Conservation (phyloP, 768 basidiomycete genomes). For the Tricholoma bakamatsutake region DNA sequence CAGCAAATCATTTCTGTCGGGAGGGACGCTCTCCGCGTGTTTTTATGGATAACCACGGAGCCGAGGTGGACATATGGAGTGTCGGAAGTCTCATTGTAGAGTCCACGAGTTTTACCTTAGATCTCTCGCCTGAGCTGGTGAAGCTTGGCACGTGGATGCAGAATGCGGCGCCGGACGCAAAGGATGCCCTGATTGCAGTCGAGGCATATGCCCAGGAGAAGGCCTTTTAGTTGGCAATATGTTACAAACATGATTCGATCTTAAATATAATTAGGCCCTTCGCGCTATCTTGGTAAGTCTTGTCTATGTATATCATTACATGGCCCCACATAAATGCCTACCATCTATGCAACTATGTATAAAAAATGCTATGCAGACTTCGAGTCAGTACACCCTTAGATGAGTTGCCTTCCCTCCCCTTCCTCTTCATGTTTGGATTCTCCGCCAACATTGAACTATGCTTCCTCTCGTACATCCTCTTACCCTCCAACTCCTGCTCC, state of each 20-base stretch:
- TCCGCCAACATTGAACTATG: background rate
- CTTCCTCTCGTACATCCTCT: background rate
- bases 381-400: background rate
- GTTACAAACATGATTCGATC: too few relatives aligned
- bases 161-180: background rate
- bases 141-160: background rate
- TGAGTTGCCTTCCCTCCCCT: background rate
- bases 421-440: background rate
- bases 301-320: too few relatives aligned
- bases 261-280: too few relatives aligned
- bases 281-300: too few relatives aligned
- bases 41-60: conserved; percentile 21
- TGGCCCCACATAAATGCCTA: too few relatives aligned
- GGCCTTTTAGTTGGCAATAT: too few relatives aligned
- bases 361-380: background rate
- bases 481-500: background rate
- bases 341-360: too few relatives aligned
- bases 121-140: background rate
- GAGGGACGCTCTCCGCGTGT: conserved; percentile 18
- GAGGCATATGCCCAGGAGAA: too few relatives aligned
- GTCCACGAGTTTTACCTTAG: background rate
- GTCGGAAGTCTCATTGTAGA: too few relatives aligned
- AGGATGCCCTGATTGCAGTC: background rate
- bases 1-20: conserved; percentile 5
- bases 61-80: conserved; percentile 27